phyloP scores from a whole-genome alignment of 2,329 filamentous ascomycete species.

The Xylaria sp. region DNA sequence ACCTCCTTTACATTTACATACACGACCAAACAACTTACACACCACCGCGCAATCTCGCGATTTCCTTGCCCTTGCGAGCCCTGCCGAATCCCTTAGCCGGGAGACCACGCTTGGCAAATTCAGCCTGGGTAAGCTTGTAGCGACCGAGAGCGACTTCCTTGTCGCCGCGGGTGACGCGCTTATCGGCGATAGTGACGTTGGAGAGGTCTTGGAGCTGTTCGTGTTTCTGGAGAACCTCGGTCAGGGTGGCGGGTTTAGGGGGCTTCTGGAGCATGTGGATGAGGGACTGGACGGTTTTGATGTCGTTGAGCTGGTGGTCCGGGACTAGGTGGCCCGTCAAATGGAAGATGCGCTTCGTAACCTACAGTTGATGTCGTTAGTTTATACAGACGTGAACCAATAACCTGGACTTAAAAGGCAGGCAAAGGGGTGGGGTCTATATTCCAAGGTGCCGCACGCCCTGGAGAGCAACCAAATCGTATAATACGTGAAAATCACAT shows the following conservation, averaged over 20 bases:
- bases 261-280: slow-evolving; percentile 49
- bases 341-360: slow-evolving; percentile 74
- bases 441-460: no score
- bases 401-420: neutral
- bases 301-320: slow-evolving; percentile 59
- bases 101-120: slow-evolving; percentile 58
- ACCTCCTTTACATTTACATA: neutral
- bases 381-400: neutral
- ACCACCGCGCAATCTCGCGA: slow-evolving; percentile 39
- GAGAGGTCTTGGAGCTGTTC: slow-evolving; percentile 40
- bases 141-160: slow-evolving; percentile 66
- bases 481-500: slow-evolving; percentile 33
- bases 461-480: neutral
- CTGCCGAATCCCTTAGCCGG: slow-evolving; percentile 47
- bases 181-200: slow-evolving; percentile 65
- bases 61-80: slow-evolving; percentile 39
- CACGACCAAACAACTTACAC: slow-evolving; percentile 20
- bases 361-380: slow-evolving; percentile 42
- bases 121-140: slow-evolving; percentile 73
- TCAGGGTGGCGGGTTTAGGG: slow-evolving; percentile 57
- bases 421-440: neutral
- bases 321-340: slow-evolving; percentile 72
- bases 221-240: slow-evolving; percentile 48
- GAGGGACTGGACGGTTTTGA: slow-evolving; percentile 50
- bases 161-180: slow-evolving; percentile 64